Conservation (phyloP, 1,284 basidiomycete species). For the Tylopilus sp. region DNA sequence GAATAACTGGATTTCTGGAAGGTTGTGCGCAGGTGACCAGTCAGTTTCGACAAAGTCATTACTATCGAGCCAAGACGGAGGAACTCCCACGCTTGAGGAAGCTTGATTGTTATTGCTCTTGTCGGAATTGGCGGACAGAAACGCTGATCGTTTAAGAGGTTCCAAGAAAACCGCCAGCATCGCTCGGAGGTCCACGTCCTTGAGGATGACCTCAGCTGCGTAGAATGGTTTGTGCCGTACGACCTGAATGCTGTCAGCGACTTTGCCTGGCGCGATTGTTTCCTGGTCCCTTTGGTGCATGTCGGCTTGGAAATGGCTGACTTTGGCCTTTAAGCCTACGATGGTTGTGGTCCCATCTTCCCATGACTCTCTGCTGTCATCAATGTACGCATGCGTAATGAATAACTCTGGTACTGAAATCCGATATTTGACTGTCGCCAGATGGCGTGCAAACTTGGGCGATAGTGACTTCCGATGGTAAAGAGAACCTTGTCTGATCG, state of each 20-base stretch:
- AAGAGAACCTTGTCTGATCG: constrained; percentile 83
- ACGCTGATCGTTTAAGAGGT: constrained; percentile 59
- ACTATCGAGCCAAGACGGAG: constrained; percentile 71
- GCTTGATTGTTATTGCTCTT: constrained; percentile 26
- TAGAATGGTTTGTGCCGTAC: constrained; percentile 86
- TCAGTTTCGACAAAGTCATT: constrained; percentile 87
- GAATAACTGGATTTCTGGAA: constrained; percentile 69
- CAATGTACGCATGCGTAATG: constrained; percentile 86
- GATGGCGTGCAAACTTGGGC: constrained; percentile 86
- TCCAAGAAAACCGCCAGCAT: constrained; percentile 79
- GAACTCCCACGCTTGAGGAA: constrained; percentile 31
- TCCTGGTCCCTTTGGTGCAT: constrained; percentile 93
- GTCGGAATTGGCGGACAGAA: constrained; percentile 38
- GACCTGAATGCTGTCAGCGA: constrained; percentile 52
- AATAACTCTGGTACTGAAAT: constrained; percentile 78
- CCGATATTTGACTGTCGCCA: constrained; percentile 93
- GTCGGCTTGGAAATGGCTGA: constrained; percentile 84
- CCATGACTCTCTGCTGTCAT: constrained; percentile 79
- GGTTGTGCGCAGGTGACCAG: constrained; percentile 51
- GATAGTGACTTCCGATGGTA: constrained; percentile 77
- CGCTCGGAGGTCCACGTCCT: constrained; percentile 76
- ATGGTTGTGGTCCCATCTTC: constrained; percentile 74
- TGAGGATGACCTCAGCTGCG: constrained; percentile 85
- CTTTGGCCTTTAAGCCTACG: constrained; percentile 82
- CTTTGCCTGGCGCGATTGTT: constrained; percentile 49